Evolutionary conservation across 2,329 filamentous ascomycete species (phyloP).

Genomic region (Cladophialophora chaetospira): DNA sequence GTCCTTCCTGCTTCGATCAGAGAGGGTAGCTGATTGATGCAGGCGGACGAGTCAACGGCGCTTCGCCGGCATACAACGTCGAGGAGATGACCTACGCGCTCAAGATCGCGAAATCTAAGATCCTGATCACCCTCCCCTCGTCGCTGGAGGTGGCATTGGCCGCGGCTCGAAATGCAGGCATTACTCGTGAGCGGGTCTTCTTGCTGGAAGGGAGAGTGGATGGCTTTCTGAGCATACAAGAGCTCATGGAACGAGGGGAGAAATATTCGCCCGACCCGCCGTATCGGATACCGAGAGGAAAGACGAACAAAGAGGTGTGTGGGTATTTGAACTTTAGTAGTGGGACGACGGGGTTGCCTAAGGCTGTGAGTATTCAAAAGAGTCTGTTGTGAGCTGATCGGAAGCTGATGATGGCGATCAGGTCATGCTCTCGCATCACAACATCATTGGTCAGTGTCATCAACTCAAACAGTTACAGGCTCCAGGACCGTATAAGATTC

Average conservation of each 20-base stretch:
- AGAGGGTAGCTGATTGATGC: background rate
- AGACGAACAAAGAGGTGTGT: conserved; percentile 52
- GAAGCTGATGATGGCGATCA: too few species aligned
- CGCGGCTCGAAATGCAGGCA: conserved; percentile 57
- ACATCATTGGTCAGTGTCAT: conserved; percentile 62
- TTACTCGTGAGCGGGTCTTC: conserved; percentile 55
- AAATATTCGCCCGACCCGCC: conserved; percentile 35
- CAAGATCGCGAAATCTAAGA: conserved; percentile 57
- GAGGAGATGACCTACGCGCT: conserved; percentile 69
- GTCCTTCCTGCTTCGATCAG: background rate
- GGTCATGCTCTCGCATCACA: conserved; percentile 60
- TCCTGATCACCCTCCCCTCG: conserved; percentile 59
- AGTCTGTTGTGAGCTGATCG: background rate
- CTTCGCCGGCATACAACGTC: conserved; percentile 66
- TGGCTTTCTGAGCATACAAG: conserved; percentile 49
- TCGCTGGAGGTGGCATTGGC: conserved; percentile 57
- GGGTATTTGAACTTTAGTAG: conserved; percentile 69
- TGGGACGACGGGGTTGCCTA: conserved; percentile 77
- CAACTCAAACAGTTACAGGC: conserved; percentile 55
- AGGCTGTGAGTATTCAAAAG: conserved; percentile 61
- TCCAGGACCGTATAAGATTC: conserved; percentile 47
- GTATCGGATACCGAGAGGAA: conserved; percentile 54
- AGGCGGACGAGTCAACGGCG: conserved; percentile 60
- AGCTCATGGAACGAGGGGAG: conserved; percentile 38
- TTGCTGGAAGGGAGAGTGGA: conserved; percentile 56